Evolutionary conservation across 345 rosid species (phyloP), one percentile per base, ranked within the genome.

Genomic region (Angophora floribunda): DNA sequence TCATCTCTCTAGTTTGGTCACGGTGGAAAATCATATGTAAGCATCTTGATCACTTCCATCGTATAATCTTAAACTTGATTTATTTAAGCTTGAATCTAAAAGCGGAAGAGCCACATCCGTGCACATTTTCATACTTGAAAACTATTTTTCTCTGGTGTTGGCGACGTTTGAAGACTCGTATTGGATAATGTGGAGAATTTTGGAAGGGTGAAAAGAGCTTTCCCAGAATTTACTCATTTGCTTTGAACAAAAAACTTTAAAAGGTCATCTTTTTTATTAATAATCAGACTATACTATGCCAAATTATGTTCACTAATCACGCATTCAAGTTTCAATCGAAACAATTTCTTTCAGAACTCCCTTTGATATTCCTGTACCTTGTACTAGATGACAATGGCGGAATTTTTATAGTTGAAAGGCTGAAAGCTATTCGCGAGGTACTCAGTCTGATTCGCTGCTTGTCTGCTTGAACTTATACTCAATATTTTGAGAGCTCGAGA

Each of bases 1-100:
- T 52, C 57, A 52, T 52, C 57, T 52, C 19, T 0, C 57, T 52
- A 17, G 8, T 0, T 1, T 0, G 1, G 57, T 52, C 19, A 52
- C 24, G 0, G 6, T 1, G 24, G 0, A 52, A 17, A 52, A 52
- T 52, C 57, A 17, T 7, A 52, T 52, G 57, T 52, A 17, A 22
- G 57, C 4, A 52, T 52, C 19, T 52, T 52, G 24, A 52, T 52
- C 1, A 1, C 5, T 52, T 52, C 7, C 22, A 0, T 52, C 8
- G 4, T 17, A 52, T 52, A 52, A 52, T 52, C 24, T 52, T 0
- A 52, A 52, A 52, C 22, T 52, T 52, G 9, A 52, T 0, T 0
- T 52, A 16, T 52, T 52, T 52, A 52, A 52, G 57, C 57, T 16
- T 52, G 57, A 52, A 52, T 52, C 57, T 52, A 17, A 52, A 52